Conservation (phyloP, 106 monocot species). For the Xerophyta viscosa region DNA sequence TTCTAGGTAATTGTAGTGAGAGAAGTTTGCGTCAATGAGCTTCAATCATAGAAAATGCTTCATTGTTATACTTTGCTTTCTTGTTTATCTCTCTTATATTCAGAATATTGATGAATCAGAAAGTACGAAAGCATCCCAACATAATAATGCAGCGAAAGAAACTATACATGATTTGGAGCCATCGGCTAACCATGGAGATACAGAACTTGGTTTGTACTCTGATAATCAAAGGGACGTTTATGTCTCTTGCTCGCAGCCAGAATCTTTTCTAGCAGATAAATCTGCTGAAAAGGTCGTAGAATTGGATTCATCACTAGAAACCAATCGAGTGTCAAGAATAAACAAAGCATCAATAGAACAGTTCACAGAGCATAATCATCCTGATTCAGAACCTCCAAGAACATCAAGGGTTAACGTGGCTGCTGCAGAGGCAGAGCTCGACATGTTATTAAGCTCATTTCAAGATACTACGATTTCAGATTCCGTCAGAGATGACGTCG, state of each 20-base stretch:
- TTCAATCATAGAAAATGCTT: too few species aligned
- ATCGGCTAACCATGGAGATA: neutral
- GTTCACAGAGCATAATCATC: neutral
- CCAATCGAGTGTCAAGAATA: neutral
- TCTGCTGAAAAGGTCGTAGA: too few species aligned
- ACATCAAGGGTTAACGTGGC: conserved; percentile 9
- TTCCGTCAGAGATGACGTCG: neutral
- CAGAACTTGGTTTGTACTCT: neutral
- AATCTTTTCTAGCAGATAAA: too few species aligned
- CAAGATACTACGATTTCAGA: conserved; percentile 4
- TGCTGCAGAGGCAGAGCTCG: conserved; percentile 38
- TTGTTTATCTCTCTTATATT: neutral
- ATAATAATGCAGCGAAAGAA: conserved; percentile 2
- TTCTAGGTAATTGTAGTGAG: too few species aligned
- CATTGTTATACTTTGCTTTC: neutral
- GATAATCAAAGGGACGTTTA: neutral
- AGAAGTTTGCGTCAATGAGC: too few species aligned
- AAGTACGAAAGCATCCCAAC: neutral
- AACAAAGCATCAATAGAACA: neutral
- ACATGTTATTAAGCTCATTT: conserved; percentile 34
- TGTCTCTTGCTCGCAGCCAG: too few species aligned
- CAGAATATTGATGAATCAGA: conserved; percentile 5
- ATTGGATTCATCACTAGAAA: neutral
- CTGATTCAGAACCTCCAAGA: neutral
- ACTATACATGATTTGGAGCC: neutral